These are phyloP conservation scores for Botrytis elliptica DNA, from an alignment of 2,329 filamentous ascomycete genomes.

Conservation along the genomic window DNA sequence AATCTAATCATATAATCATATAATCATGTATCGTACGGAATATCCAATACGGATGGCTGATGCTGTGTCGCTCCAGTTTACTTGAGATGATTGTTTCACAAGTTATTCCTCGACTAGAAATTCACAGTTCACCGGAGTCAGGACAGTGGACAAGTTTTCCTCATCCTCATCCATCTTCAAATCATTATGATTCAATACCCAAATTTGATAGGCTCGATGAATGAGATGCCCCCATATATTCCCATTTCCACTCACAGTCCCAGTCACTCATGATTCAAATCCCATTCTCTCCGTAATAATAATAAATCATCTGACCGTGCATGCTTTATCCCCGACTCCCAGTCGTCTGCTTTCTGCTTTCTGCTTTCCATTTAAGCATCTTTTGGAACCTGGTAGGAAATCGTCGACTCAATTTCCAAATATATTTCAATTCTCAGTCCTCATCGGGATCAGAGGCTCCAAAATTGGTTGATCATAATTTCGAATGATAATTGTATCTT, in stretches of 20 bases:
- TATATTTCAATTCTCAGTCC: not conserved
- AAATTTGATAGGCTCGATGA: not conserved
- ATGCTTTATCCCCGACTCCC: not conserved
- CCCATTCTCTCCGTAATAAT: not conserved
- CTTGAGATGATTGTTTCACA: slow-evolving; percentile 1
- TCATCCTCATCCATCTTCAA: not conserved
- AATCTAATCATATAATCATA: too few relatives aligned
- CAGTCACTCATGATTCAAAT: not conserved
- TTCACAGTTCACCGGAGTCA: not conserved
- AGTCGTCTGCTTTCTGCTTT: not conserved
- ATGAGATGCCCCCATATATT: not conserved
- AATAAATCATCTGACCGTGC: not conserved
- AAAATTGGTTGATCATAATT: slow-evolving; percentile 17
- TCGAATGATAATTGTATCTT: not conserved
- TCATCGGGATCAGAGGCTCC: not conserved
- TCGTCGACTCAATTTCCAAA: slow-evolving; percentile 4
- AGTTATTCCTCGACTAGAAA: not conserved
- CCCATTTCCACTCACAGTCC: too few relatives aligned
- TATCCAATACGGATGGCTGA: not conserved
- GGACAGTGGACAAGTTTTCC: not conserved
- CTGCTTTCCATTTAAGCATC: slow-evolving; percentile 7
- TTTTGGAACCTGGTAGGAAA: not conserved
- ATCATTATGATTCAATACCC: not conserved
- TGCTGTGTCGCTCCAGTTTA: not conserved
- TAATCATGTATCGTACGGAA: not conserved